A percentile compares a stretch with the other conserved stretches of the same genome.
Evolutionary conservation across 140 eudicot genomes (phyloP).

Genomic region (Ambrosia hybrid): DNA sequence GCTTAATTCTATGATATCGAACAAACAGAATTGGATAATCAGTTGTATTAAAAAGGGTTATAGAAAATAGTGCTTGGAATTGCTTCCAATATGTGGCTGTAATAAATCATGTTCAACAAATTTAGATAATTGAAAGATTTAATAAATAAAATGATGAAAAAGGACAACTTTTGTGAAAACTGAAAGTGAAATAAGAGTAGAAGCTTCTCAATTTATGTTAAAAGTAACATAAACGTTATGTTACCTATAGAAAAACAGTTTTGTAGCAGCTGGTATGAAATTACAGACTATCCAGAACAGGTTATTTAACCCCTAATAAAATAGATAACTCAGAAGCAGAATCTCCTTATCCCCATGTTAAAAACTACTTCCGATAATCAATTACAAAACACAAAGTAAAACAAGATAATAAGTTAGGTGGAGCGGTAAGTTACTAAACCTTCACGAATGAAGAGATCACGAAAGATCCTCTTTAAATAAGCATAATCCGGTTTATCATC

Average conservation of each 20-base stretch:
- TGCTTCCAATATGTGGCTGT: not conserved
- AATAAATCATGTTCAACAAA: not conserved
- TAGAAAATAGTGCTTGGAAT: not conserved
- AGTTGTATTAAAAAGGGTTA: not conserved
- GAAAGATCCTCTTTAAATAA: slow-evolving; percentile 82
- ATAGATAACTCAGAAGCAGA: not conserved
- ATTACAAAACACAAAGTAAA: not conserved
- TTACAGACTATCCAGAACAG: not conserved
- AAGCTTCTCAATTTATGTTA: not conserved
- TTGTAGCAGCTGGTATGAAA: not conserved
- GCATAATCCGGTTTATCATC: slow-evolving; percentile 93
- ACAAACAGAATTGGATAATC: not conserved
- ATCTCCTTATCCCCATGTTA: not conserved
- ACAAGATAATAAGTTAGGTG: not conserved
- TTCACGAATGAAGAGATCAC: slow-evolving; percentile 94
- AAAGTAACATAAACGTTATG: not conserved
- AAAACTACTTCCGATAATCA: not conserved
- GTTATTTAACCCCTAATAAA: not conserved
- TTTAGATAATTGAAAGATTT: not conserved
- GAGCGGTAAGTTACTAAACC: slow-evolving; percentile 35
- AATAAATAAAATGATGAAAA: not conserved
- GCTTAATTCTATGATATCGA: not conserved
- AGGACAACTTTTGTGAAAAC: not conserved
- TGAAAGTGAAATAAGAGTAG: not conserved
- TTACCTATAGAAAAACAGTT: slow-evolving; percentile 4